Base-by-base conservation (phyloP, 768 basidiomycete genomes). In the Serendipita indica region DNA sequence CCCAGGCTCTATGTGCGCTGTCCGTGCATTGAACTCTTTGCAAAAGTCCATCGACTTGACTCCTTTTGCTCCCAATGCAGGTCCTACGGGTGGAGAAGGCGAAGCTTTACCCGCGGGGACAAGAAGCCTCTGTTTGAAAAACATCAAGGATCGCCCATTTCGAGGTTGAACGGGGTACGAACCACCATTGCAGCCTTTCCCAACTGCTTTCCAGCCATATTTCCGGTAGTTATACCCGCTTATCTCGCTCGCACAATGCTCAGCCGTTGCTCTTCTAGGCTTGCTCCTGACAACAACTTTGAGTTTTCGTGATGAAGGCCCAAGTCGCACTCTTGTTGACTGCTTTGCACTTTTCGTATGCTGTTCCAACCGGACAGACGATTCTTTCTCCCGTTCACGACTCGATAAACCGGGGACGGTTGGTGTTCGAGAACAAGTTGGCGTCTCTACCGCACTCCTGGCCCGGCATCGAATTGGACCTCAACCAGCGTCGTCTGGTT, bases 1-100 rank as follows among this genome's bases (percentile, higher is more conserved):
- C 33, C 89, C 89, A 16, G 84, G 82, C 62, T 82, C 79, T 34
- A 94, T 78, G 69, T 89, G 84, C 32, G 89, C 84, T 18, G 94
- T 97, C 63, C 84, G 83, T n/a, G 94, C 93, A 68, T 99, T 99
- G 75, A 98, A 99, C 70, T 98, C 92, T 71, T 97, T 99, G 77
- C 92, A 96, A 69, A 99, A 99, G 73, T 99, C 96, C 87, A 98
- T 98, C 27, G 92, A 91, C 73, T 96, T 97, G 64, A 99, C 93
- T 65, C 96, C 96, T 67, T 90, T 83, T 63, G 96, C 94, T 74
- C 96, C 96, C 57, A 99, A 80, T 32, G 93, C 94, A 58, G 94
- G 94, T 67, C 94, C 94, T 57, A 99, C 86, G 6, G 94, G 94
- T 59, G 94, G 94, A 35, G 89, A 87, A 16, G 94, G 93, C 27